phyloP scores from a whole-genome alignment of 768 basidiomycete genomes.

The Pleurotus citrinopileatus region DNA sequence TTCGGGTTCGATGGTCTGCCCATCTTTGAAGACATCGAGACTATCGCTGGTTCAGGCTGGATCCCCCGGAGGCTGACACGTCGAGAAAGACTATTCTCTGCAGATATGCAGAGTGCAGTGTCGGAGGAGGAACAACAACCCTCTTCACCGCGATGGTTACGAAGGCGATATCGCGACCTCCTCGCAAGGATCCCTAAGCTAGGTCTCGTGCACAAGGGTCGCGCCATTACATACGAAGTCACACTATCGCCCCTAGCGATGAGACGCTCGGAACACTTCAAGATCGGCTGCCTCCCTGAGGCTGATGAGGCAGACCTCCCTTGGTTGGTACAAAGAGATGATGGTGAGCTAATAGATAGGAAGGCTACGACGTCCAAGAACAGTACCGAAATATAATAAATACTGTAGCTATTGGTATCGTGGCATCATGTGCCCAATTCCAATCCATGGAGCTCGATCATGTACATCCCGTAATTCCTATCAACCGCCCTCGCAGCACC shows the following conservation, averaged over 20 bases:
- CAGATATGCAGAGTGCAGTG: background rate
- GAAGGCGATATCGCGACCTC: slow-evolving; percentile 57
- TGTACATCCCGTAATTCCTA: slow-evolving; percentile 80
- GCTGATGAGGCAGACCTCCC: slow-evolving; percentile 27
- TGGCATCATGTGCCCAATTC: slow-evolving; percentile 50
- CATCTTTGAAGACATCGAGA: slow-evolving; percentile 43
- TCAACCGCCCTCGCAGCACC: slow-evolving; percentile 53
- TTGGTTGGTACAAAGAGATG: slow-evolving; percentile 29
- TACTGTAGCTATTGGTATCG: slow-evolving; percentile 11
- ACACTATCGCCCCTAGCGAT: slow-evolving; percentile 29
- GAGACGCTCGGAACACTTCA: slow-evolving; percentile 19
- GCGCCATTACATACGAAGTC: slow-evolving; percentile 24
- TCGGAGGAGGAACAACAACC: background rate
- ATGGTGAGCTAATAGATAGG: slow-evolving; percentile 14
- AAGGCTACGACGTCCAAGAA: slow-evolving; percentile 4
- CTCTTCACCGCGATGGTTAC: slow-evolving; percentile 43
- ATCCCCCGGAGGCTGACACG: slow-evolving; percentile 27
- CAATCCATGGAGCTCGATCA: slow-evolving; percentile 86
- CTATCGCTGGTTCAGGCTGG: slow-evolving; percentile 35
- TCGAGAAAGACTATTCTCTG: slow-evolving; percentile 27
- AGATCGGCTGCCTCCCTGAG: slow-evolving; percentile 23
- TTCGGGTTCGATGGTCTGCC: slow-evolving; percentile 41
- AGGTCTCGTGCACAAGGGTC: slow-evolving; percentile 22
- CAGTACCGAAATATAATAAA: slow-evolving; percentile 6
- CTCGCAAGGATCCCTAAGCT: slow-evolving; percentile 60